These are phyloP conservation scores for Strigomonas oncopelti DNA, from an alignment of 208 protist genomes.

Conservation along the genomic window DNA sequence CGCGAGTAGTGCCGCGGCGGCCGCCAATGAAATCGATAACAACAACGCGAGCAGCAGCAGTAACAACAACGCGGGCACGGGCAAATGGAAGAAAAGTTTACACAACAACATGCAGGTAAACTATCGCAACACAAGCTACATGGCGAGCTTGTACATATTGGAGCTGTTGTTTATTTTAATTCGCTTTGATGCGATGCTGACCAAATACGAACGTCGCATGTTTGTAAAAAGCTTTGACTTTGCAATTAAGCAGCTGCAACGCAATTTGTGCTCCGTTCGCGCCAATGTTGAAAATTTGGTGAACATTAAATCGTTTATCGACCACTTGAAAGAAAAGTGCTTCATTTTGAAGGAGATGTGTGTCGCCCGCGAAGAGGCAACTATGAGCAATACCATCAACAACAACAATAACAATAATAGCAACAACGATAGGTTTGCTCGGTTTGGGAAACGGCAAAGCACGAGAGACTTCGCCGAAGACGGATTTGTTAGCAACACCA, in stretches of 20 bases:
- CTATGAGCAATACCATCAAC: neutral
- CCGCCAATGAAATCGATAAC: neutral
- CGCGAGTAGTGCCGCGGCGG: neutral
- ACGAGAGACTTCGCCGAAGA: neutral
- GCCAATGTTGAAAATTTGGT: conserved; percentile 33
- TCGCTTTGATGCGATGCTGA: conserved; percentile 63
- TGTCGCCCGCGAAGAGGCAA: neutral
- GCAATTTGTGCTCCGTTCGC: conserved; percentile 36
- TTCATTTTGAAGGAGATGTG: conserved; percentile 22
- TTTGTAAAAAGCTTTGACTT: conserved; percentile 72
- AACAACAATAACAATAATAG: no score
- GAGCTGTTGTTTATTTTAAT: conserved; percentile 71
- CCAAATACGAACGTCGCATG: conserved; percentile 53
- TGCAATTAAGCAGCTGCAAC: conserved; percentile 40
- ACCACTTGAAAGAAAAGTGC: conserved; percentile 43
- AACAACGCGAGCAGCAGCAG: neutral
- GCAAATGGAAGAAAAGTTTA: neutral
- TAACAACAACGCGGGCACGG: neutral
- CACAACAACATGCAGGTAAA: neutral
- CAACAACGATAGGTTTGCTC: no score
- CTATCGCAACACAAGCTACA: neutral
- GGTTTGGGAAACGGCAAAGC: neutral
- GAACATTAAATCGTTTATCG: conserved; percentile 35
- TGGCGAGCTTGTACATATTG: conserved; percentile 59
- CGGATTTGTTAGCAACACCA: neutral